Evolutionary conservation across 345 rosid genomes (phyloP), one percentile per base, ranked within the genome.

Genomic region (Pseudoturritis turrita): DNA sequence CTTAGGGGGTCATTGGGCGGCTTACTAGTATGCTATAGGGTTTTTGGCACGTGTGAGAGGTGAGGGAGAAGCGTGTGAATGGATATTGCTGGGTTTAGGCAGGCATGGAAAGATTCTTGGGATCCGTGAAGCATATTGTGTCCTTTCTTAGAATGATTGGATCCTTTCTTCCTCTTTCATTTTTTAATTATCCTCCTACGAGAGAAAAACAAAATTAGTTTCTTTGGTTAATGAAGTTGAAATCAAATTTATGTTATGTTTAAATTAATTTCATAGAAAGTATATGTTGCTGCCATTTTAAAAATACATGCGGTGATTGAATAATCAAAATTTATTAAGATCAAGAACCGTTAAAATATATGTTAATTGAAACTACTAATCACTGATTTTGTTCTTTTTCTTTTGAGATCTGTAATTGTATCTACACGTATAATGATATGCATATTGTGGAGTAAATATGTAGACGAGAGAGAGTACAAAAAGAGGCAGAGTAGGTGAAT

Each of bases 101-200:
- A 83, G 85, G 89, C 96, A 88, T 19, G 72, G 83, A 76, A 77
- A 86, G 85, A 86, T 83, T 80, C 74, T 85, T 50, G 85, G 87
- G 70, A 58, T 72, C 88, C 82, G 88, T 71, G 82, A 62, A 77
- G 83, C 83, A 85, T 87, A 89, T 89, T 81, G 83, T 81, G 84
- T 84, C 83, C 73, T 78, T 79, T 84, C 59, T 33, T 75, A 80
- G 89, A 83, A 84, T 86, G 76, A 80, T 81, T 79, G 78, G 74
- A 60, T 65, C 70, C 39, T 60, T 25, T 41, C 18, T 26, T 50
- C 19, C 11, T 36, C 15, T 15, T 37, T 26, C 3, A 58, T 19
- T 31, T 40, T 46, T 17, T 15, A 44, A 1, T 60, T 46, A n/a
- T 19, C 3, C 21, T 43, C 19, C 11, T 44, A 57, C 0, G 35